phyloP scores from a whole-genome alignment of 148 eudicot genomes.

The Salicornia ramosissima region DNA sequence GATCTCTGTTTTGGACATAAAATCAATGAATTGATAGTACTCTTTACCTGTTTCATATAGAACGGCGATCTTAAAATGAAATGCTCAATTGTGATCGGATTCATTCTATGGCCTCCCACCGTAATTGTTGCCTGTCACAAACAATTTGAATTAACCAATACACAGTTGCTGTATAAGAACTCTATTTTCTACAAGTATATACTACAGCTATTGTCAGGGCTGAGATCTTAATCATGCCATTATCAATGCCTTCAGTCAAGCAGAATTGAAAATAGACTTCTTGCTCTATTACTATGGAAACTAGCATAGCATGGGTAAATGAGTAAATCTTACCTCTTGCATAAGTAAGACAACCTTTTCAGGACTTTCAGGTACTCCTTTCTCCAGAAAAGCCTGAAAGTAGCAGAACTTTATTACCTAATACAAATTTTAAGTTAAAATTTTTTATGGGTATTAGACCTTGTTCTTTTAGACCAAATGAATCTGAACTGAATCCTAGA shows the following conservation, averaged over 20 bases:
- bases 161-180: conserved; percentile 1
- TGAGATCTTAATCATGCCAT: not conserved
- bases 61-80: conserved; percentile 62
- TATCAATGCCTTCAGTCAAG: not conserved
- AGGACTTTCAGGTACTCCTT: conserved; percentile 75
- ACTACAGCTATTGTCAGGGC: not conserved
- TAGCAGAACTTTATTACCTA: conserved; percentile 3
- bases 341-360: conserved; percentile 63
- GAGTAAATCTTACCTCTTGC: conserved; percentile 55
- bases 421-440: not conserved
- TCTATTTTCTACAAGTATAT: not conserved
- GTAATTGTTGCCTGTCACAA: conserved; percentile 48
- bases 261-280: not conserved
- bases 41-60: conserved; percentile 50
- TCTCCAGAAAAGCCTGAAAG: conserved; percentile 79
- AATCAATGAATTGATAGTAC: not conserved
- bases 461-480: too few relatives aligned
- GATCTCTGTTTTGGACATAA: not conserved
- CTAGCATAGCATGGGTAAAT: not conserved
- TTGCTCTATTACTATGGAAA: too few relatives aligned
- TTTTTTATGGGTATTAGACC: too few relatives aligned
- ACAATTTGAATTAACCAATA: not conserved
- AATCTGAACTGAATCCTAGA: too few relatives aligned
- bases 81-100: conserved; percentile 73
- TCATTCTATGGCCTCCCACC: conserved; percentile 58